Conservation (phyloP, 2,329 filamentous ascomycete genomes). For the Sclerotinia subarctica region DNA sequence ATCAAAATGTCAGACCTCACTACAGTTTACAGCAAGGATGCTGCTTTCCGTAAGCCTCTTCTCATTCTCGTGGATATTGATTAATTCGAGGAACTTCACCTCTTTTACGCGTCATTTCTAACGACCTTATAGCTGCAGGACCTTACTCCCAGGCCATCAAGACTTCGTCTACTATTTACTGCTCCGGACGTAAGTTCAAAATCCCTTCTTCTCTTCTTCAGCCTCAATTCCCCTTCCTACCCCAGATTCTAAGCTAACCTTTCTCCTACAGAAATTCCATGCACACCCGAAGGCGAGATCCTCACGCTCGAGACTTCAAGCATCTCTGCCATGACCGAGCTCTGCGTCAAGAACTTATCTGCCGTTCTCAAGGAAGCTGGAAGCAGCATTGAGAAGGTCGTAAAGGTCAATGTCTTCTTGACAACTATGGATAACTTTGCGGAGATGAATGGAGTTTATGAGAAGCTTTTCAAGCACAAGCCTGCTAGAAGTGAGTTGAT, state of each 20-base stretch:
- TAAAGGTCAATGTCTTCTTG: conserved; percentile 88
- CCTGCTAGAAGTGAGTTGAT: conserved; percentile 64
- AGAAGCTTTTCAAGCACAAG: conserved; percentile 80
- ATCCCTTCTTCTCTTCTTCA: background rate
- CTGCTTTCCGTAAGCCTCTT: conserved; percentile 37
- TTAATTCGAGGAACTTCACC: background rate
- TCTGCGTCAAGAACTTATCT: conserved; percentile 75
- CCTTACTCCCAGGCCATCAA: conserved; percentile 46
- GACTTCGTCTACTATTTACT: conserved; percentile 63
- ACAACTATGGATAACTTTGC: conserved; percentile 63
- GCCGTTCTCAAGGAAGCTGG: conserved; percentile 83
- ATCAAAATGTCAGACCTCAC: conserved; percentile 38
- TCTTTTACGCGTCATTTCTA: background rate
- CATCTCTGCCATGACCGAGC: conserved; percentile 62
- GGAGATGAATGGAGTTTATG: conserved; percentile 64
- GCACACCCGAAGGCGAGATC: conserved; percentile 35
- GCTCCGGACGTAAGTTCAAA: conserved; percentile 47
- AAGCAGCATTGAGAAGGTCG: conserved; percentile 72
- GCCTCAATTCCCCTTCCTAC: conserved; percentile 53
- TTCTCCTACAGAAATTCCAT: conserved; percentile 51
- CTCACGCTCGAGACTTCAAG: conserved; percentile 50
- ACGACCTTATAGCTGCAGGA: conserved; percentile 18
- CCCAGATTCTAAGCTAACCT: conserved; percentile 40
- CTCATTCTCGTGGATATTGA: background rate
- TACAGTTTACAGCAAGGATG: conserved; percentile 38